These are phyloP conservation scores for barley (Hordeum vulgare) DNA, from an alignment of 176 grass and related monocot genomes.

Conservation along the genomic window DNA sequence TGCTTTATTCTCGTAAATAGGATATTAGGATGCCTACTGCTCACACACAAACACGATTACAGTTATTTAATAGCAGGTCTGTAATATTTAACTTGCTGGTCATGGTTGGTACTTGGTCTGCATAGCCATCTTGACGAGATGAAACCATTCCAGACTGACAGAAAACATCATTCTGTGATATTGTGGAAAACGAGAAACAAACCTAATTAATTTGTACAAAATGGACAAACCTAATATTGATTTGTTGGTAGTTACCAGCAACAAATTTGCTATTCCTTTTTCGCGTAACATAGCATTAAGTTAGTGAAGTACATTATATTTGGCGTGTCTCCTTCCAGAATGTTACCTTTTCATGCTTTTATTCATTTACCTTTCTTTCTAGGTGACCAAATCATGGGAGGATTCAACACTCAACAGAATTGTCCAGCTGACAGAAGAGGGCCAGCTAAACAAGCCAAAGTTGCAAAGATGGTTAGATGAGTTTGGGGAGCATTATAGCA, in stretches of 20 bases:
- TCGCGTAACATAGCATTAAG: neutral
- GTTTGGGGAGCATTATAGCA: constrained; percentile 92
- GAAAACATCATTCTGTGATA: neutral
- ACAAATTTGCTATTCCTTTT: neutral
- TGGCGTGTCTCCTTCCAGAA: neutral
- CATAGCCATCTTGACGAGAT: neutral
- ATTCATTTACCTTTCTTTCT: constrained; percentile 31
- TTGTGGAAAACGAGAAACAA: neutral
- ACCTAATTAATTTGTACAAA: neutral
- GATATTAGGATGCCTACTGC: neutral
- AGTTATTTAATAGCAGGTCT: neutral
- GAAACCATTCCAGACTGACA: neutral
- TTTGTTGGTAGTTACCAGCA: neutral
- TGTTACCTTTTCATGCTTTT: constrained; percentile 21
- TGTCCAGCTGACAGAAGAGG: constrained; percentile 84
- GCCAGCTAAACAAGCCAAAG: constrained; percentile 93
- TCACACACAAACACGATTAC: neutral
- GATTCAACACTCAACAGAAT: constrained; percentile 97
- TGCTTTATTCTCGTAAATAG: neutral
- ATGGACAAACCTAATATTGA: neutral
- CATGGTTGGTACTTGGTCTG: neutral
- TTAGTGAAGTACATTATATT: neutral
- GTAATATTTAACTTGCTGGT: neutral
- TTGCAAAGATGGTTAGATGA: constrained; percentile 98
- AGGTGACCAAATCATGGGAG: constrained; percentile 97